phyloP scores from a whole-genome alignment of 208 protist genomes.

The Trypanosomatidae sp. region DNA sequence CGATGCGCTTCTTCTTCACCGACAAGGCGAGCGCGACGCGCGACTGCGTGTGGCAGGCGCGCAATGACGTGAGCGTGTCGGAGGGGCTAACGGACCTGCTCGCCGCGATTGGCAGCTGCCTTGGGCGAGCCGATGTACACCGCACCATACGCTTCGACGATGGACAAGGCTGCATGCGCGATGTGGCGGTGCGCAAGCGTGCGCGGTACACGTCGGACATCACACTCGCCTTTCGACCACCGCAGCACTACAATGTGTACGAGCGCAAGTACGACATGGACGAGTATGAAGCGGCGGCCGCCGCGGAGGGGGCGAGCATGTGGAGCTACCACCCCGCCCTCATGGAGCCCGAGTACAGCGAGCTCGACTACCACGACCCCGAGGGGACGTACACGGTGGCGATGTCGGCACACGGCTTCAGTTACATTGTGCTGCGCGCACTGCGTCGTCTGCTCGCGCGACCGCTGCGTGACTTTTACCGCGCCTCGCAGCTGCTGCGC shows the following conservation, averaged over 20 bases:
- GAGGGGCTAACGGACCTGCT: slow-evolving; percentile 81
- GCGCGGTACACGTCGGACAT: slow-evolving; percentile 82
- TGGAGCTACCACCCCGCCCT: slow-evolving; percentile 79
- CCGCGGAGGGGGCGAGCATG: slow-evolving; percentile 58
- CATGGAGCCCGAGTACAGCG: slow-evolving; percentile 79
- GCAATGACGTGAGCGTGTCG: slow-evolving; percentile 73
- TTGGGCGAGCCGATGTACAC: slow-evolving; percentile 72
- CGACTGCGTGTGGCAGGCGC: slow-evolving; percentile 57
- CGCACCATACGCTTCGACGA: slow-evolving; percentile 86
- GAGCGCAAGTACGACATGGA: slow-evolving; percentile 56
- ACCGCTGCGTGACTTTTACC: slow-evolving; percentile 80
- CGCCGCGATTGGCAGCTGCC: slow-evolving; percentile 64
- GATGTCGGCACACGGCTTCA: slow-evolving; percentile 71
- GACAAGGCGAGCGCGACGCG: slow-evolving; percentile 60
- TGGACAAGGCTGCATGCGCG: slow-evolving; percentile 43
- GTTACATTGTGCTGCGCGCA: slow-evolving; percentile 52
- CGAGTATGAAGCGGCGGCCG: slow-evolving; percentile 62
- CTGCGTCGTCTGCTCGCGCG: slow-evolving; percentile 53
- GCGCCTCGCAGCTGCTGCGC: slow-evolving; percentile 71
- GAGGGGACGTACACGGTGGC: slow-evolving; percentile 68
- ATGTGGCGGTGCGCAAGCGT: slow-evolving; percentile 68
- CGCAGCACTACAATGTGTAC: slow-evolving; percentile 73
- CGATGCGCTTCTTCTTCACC: slow-evolving; percentile 70
- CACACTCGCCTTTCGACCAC: slow-evolving; percentile 62
- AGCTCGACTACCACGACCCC: slow-evolving; percentile 67